These are phyloP conservation scores for Eucalyptus sp. DNA, from an alignment of 345 rosid species.

Conservation along the genomic window DNA sequence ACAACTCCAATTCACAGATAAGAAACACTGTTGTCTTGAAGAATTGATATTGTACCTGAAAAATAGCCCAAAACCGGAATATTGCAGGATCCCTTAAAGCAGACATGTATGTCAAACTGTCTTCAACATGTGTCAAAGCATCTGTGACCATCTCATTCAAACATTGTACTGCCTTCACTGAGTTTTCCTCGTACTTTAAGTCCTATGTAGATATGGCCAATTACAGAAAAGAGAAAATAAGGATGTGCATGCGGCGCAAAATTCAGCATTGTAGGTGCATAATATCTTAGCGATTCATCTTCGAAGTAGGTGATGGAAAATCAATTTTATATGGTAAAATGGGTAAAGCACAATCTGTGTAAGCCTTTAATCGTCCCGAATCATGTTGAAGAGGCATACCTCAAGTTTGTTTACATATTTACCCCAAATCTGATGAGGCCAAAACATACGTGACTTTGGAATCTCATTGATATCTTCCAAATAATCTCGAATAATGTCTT, in stretches of 20 bases:
- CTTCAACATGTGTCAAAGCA: conserved; percentile 63
- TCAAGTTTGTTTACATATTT: conserved; percentile 32
- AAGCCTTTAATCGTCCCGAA: not conserved
- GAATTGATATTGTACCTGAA: conserved; percentile 36
- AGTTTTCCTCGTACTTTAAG: conserved; percentile 34
- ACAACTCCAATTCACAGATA: not conserved
- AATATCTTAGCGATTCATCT: not conserved
- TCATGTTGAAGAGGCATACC: conserved; percentile 21
- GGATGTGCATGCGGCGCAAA: not conserved
- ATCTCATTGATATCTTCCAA: conserved; percentile 92
- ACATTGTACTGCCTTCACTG: conserved; percentile 74
- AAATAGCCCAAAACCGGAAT: conserved; percentile 84
- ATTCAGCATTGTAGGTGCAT: not conserved
- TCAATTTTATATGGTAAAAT: not conserved
- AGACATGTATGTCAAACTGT: conserved; percentile 69
- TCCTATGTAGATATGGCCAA: conserved; percentile 23
- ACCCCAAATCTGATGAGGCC: not conserved
- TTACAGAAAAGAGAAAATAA: not conserved
- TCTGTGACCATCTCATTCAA: conserved; percentile 91
- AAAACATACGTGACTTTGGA: conserved; percentile 41
- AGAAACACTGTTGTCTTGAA: not conserved
- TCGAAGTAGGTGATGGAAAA: not conserved
- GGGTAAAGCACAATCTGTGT: not conserved
- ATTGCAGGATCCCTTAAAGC: conserved; percentile 50
- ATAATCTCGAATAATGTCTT: conserved; percentile 91